Conservation (phyloP, 768 basidiomycete genomes). For the Pleurotus cornucopiae region DNA sequence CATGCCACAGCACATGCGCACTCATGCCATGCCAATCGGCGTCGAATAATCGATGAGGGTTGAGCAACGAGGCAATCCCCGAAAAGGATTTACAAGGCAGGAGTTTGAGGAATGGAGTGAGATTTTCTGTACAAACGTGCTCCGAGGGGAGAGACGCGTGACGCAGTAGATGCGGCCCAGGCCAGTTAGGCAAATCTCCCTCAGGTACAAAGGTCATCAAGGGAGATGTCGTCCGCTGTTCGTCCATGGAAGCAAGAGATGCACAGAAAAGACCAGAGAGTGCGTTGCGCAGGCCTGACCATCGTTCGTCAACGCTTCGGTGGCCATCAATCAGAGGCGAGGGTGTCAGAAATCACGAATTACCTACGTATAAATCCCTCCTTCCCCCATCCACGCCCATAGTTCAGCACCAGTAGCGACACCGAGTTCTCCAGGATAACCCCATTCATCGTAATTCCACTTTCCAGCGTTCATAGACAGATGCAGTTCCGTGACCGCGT, state of each 20-base stretch:
- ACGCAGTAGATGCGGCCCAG: constrained; percentile 51
- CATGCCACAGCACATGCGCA: constrained; percentile 67
- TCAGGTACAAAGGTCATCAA: constrained; percentile 54
- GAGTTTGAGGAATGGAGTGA: constrained; percentile 93
- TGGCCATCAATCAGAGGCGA: neutral
- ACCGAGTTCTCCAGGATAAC: constrained; percentile 68
- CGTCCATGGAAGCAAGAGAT: constrained; percentile 75
- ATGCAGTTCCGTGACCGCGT: constrained; percentile 84
- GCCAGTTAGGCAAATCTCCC: constrained; percentile 49
- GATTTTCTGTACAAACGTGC: constrained; percentile 94
- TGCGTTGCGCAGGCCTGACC: constrained; percentile 84
- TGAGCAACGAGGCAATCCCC: constrained; percentile 78
- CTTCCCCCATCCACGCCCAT: constrained; percentile 89
- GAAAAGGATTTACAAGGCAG: constrained; percentile 89
- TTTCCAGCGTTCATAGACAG: constrained; percentile 88
- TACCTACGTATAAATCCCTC: constrained; percentile 43
- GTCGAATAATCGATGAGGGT: constrained; percentile 83
- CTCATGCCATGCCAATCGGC: constrained; percentile 91
- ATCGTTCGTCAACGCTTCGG: constrained; percentile 66
- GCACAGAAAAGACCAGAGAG: constrained; percentile 94
- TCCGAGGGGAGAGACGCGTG: constrained; percentile 80
- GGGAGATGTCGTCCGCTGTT: constrained; percentile 71
- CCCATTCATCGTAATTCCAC: constrained; percentile 87
- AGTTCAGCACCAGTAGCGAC: constrained; percentile 87
- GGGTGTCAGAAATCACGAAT: neutral